Evolutionary conservation across 2,329 filamentous ascomycete species (phyloP), one percentile per base, ranked within the genome.

Genomic region (Colletotrichum australisinense): DNA sequence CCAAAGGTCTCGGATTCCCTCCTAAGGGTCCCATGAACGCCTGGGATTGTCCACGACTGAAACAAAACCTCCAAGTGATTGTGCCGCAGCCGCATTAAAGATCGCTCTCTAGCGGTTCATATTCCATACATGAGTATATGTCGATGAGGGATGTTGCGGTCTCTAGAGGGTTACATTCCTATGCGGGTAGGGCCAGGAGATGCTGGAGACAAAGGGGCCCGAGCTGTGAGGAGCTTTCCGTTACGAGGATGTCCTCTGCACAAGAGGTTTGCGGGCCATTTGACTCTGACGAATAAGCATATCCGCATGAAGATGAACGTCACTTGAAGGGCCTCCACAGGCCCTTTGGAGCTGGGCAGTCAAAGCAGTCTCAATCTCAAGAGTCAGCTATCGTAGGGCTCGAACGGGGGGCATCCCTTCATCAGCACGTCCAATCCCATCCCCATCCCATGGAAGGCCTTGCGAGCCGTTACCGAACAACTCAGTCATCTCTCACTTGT

Each of bases 231-330:
- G 32, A 49, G 12, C 42, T 49, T 49, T 49, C 42, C 42, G 19
- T n/a, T 55, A 19, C 69, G 63, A 42, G 69, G 65, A 69, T 72
- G 30, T 53, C 52, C 30, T 26, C 22, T 24, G 26, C 52, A 19
- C 35, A 6, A 35, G 38, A 60, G 30, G 32, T 24, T 60, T 60
- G 7, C n/a, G 6, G 35, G 16, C 49, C n/a, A 22, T 35, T 63
- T 38, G 63, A 55, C 35, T 52, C 46, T 49, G 64, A 52, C 69
- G 67, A 72, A 72, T 67, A 57, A 63, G 56, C 69, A 38, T 58
- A 69, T 22, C 16, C 53, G 69, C 66, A 64, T 64, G 58, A 59
- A 59, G 28, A 55, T 30, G 58, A 59, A 69, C 42, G 65, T 63
- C 69, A 63, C 53, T 38, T 53, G 38, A 22, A 58, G 38, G 30